Percentiles rank a stretch among this genome's conserved stretches.
These are phyloP conservation scores for Fraxinus sp. DNA, from an alignment of 305 asterid genomes.

Conservation along the genomic window DNA sequence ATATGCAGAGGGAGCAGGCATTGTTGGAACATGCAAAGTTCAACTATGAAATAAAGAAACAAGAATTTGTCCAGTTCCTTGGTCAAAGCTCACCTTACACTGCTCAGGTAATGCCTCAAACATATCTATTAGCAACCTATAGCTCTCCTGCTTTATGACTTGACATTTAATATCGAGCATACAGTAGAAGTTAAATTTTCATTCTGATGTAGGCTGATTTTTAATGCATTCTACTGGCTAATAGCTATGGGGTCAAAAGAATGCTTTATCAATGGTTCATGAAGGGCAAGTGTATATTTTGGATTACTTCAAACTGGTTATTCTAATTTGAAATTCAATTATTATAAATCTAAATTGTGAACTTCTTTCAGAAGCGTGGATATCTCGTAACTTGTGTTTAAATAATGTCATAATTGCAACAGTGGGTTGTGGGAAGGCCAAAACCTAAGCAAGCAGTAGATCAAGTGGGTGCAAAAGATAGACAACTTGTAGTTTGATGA, in stretches of 20 bases:
- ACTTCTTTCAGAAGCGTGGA: not conserved
- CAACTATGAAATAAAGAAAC: slow-evolving; percentile 50
- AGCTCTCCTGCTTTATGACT: not conserved
- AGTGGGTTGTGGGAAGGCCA: not conserved
- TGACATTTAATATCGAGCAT: slow-evolving; percentile 1
- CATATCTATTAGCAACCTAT: not conserved
- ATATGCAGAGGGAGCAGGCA: slow-evolving; percentile 48
- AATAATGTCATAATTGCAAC: not conserved
- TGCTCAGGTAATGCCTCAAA: slow-evolving; percentile 39
- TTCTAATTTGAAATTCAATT: not conserved
- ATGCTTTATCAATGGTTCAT: not conserved
- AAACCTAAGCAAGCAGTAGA: not conserved
- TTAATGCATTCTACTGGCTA: not conserved
- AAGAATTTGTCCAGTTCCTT: slow-evolving; percentile 40
- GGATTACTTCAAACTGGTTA: not conserved
- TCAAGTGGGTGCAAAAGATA: not conserved
- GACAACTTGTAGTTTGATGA: not conserved
- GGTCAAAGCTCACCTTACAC: slow-evolving; percentile 41
- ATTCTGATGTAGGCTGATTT: not conserved
- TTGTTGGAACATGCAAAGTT: slow-evolving; percentile 43
- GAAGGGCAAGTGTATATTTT: not conserved
- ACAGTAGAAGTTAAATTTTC: not conserved
- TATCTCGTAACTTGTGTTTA: not conserved
- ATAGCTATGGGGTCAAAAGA: not conserved
- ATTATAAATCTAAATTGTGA: not conserved